Base-by-base conservation (phyloP, 1,139 yeast genomes). In the Candida anutae region DNA sequence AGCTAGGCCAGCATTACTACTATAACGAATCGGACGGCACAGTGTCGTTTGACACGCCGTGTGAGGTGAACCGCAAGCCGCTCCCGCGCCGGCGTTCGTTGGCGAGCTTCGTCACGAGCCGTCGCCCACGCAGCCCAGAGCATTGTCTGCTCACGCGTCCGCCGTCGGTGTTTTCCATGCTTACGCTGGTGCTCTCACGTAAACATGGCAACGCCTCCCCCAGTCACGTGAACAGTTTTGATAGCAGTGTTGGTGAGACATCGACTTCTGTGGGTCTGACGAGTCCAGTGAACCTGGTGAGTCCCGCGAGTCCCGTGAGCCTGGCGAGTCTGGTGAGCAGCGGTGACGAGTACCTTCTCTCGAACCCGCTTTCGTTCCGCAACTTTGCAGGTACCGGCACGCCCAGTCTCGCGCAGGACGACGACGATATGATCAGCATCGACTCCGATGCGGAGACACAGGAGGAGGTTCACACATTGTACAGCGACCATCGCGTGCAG, bases 21-120 rank as follows among this genome's bases (percentile, higher is more conserved):
- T 34, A 53, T 18, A 58, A 62, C 40, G 39, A 49, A 12, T 34
- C 37, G 16, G 61, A 57, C 28, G 53, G 55, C 26, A 36, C 55
- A 4, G 47, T 60, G 10, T 43, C 61, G 12, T 64, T 62, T 36
- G 70, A 64, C 37, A 50, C 50, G 23, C 70, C 71, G 3, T 50
- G 58, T 33, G 70, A 64, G 39, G 70, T 64, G 5, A 49, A 50
- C 28, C 37, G 28, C 27, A 28, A 18, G 23, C 28, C 21, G 30
- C 15, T 16, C 23, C 16, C 6, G 20, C 11, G 14, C 6, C 26
- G 23, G 6, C 6, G n/a, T 8, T 21, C 23, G n/a, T n/a, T n/a
- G n/a, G n/a, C n/a, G n/a, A 21, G 13, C 23, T 21, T 21, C 8
- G 8, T 12, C n/a, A 8, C 12, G 6, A 6, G 23, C 31, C 4